Evolutionary conservation across 73 alveolate genomes (phyloP).

Genomic region (Uronychia setigera): DNA sequence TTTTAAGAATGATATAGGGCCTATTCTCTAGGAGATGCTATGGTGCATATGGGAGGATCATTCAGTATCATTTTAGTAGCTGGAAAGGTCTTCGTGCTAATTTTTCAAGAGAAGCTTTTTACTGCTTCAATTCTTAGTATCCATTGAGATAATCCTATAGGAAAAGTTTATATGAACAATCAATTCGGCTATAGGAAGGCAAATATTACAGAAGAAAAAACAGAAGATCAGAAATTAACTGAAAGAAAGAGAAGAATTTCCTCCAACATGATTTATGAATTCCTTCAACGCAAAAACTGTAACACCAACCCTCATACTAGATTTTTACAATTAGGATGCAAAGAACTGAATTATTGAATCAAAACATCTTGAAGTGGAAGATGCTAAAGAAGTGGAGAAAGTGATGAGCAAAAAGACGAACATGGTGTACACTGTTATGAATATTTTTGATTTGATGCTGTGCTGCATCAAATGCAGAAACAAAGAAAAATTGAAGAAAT

Average conservation of each 20-base stretch:
- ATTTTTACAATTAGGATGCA: neutral
- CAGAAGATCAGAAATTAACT: too few relatives aligned
- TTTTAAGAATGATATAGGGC: too few relatives aligned
- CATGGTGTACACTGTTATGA: neutral
- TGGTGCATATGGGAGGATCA: neutral
- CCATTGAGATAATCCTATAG: neutral
- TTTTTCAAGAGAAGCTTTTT: neutral
- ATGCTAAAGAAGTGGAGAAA: neutral
- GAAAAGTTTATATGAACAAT: neutral
- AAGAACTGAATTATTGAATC: neutral
- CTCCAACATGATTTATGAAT: neutral
- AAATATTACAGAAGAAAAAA: too few relatives aligned
- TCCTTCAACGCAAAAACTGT: too few relatives aligned
- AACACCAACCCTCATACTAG: too few relatives aligned
- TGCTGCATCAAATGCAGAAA: neutral
- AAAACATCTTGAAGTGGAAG: too few relatives aligned
- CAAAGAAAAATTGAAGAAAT: neutral
- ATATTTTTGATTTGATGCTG: neutral
- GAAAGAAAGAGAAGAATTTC: neutral
- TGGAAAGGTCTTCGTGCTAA: neutral
- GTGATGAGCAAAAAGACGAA: neutral
- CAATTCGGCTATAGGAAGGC: neutral
- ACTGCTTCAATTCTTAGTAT: neutral
- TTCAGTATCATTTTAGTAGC: neutral
- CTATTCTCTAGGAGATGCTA: neutral